Evolutionary conservation across 768 basidiomycete species (phyloP), one percentile per base, ranked within the genome.

Genomic region (Tricholoma sp.): DNA sequence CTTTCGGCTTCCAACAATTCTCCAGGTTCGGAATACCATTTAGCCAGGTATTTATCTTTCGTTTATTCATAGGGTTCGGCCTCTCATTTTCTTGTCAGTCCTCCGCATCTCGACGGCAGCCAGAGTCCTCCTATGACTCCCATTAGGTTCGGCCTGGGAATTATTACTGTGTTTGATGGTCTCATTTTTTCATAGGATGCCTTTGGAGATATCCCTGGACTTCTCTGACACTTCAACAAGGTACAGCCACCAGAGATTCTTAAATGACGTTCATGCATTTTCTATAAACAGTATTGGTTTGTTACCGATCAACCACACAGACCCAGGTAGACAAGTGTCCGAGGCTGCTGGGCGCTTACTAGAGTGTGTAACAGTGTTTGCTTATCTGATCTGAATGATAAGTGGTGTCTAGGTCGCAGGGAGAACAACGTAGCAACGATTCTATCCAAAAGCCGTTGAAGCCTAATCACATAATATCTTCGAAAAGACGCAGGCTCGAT

Each of bases 401-500:
- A 11, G 45, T 13, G n/a, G 6, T 28, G 10, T 5, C 28, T 29
- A 47, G 45, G 12, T 32, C 47, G 6, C 47, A 49, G 31, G 15
- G 29, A 31, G 47, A 17, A 32, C 47, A 49, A 3, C n/a, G n/a
- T 32, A 31, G 15, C 9, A n/a, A 32, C 31, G 31, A 9, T 9
- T 17, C n/a, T 3, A 24, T 17, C 8, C 31, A 5, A 6, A 49
- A 29, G 32, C 31, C 28, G 29, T 10, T 32, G 47, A 31, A 49
- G 7, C 29, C 47, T 44, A 36, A 50, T 33, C 29, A 37, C 12
- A 9, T 9, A 8, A 32, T 39, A 24, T 53, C 52, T 53, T 24
- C 24, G 9, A 59, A 56, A 51, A 29, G 41, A 29, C 48, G 42
- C 50, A 57, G 32, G 50, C 45, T 54, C 29, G 15, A 20, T 39